Percentiles rank a stretch among this genome's conserved stretches.
phyloP scores from a whole-genome alignment of 768 basidiomycete genomes.

The Pisolithus sp. region DNA sequence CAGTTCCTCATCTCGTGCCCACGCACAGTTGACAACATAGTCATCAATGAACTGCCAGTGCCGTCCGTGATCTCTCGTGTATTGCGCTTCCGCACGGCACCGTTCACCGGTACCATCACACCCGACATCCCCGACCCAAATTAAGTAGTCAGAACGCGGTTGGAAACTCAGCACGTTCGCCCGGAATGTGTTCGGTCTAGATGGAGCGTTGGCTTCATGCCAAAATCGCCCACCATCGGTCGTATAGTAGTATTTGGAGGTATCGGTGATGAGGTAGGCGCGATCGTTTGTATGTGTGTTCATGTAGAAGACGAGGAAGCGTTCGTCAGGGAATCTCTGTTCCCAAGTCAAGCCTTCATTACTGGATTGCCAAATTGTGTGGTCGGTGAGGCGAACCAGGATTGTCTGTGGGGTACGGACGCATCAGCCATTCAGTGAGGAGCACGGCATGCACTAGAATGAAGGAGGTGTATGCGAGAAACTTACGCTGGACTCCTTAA shows the following conservation, averaged over 20 bases:
- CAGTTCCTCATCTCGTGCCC: slow-evolving; percentile 78
- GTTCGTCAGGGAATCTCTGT: slow-evolving; percentile 50
- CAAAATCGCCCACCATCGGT: slow-evolving; percentile 76
- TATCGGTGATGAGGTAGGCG: slow-evolving; percentile 83
- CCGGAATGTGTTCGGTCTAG: slow-evolving; percentile 73
- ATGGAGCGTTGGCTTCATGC: slow-evolving; percentile 52
- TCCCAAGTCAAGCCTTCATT: slow-evolving; percentile 95
- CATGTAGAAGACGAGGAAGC: slow-evolving; percentile 81
- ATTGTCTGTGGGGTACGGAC: slow-evolving; percentile 51
- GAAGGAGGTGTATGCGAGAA: background rate
- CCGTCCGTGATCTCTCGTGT: slow-evolving; percentile 71
- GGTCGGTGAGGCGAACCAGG: slow-evolving; percentile 71
- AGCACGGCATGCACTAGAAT: background rate
- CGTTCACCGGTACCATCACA: slow-evolving; percentile 45
- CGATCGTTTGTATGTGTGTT: slow-evolving; percentile 75
- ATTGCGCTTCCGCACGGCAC: slow-evolving; percentile 74
- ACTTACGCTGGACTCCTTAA: slow-evolving; percentile 67
- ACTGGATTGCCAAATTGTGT: slow-evolving; percentile 85
- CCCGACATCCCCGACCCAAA: slow-evolving; percentile 79
- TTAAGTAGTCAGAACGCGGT: slow-evolving; percentile 73
- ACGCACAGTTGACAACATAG: slow-evolving; percentile 88
- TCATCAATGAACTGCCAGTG: slow-evolving; percentile 71
- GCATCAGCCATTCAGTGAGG: background rate
- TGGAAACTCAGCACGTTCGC: slow-evolving; percentile 83
- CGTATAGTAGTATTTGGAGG: slow-evolving; percentile 63